A percentile compares a stretch with the other conserved stretches of the same genome.
These are phyloP conservation scores for Phytophthora chlamydospora DNA, from an alignment of 352 stramenopile genomes.

Conservation along the genomic window DNA sequence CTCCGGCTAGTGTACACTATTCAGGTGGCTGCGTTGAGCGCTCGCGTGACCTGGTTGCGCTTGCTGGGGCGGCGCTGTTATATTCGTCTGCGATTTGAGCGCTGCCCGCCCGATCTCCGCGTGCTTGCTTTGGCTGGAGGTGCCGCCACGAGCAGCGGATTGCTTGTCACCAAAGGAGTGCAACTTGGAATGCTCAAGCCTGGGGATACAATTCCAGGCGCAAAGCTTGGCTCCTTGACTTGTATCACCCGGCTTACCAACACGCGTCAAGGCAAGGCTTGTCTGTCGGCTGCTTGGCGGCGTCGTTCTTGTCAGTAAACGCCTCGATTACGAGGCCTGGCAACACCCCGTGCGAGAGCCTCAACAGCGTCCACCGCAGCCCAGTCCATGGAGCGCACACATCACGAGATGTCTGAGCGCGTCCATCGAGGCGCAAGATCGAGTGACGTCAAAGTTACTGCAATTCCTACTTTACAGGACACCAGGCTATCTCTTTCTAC, in stretches of 20 bases:
- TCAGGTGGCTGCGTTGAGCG: slow-evolving; percentile 8
- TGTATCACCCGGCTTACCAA: background rate
- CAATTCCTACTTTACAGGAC: slow-evolving; percentile 8
- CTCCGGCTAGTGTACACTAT: slow-evolving; percentile 31
- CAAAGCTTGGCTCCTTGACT: background rate
- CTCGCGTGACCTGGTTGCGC: slow-evolving; percentile 10
- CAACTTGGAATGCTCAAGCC: too few relatives aligned
- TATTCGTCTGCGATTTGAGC: slow-evolving; percentile 11
- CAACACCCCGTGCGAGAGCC: slow-evolving; percentile 1
- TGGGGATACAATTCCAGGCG: too few relatives aligned
- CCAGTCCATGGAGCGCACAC: slow-evolving; percentile 17
- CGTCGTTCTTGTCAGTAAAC: background rate
- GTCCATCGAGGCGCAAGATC: slow-evolving; percentile 6
- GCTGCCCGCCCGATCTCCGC: slow-evolving; percentile 4
- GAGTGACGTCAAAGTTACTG: slow-evolving; percentile 1
- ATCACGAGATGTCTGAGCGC: slow-evolving; percentile 17
- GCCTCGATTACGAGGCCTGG: background rate
- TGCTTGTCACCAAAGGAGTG: background rate
- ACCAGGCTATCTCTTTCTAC: background rate
- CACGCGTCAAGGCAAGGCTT: background rate
- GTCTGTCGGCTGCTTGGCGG: too few relatives aligned
- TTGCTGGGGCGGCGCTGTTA: too few relatives aligned
- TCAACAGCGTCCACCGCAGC: background rate
- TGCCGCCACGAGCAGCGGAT: slow-evolving; percentile 21
- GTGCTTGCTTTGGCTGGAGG: slow-evolving; percentile 2